Base-by-base conservation (phyloP, 768 basidiomycete species). In the Rhizopogon sp. region DNA sequence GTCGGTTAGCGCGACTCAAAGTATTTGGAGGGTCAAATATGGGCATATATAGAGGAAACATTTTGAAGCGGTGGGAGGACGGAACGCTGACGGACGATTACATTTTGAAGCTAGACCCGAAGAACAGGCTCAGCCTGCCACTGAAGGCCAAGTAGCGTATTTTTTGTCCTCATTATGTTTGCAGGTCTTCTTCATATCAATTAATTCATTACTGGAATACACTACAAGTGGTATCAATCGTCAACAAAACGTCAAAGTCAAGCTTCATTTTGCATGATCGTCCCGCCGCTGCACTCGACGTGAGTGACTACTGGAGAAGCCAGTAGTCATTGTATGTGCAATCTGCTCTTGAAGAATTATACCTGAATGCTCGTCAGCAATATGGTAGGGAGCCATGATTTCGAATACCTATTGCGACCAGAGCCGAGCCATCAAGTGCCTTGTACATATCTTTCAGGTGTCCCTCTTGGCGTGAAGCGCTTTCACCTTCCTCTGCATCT, bases 31-130 rank as follows among this genome's bases (percentile, higher is more conserved):
- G 82, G 9, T 73, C 83, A 50, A 81, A 90, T 58, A 86, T 87
- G 78, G 90, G 90, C 22, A 82, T 85, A 11, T 79, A 92, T 57
- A 81, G 83, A 54, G 78, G 76, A 10, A 96, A 96, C 66, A 76
- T 94, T 56, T 59, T 94, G 64, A 81, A 83, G 62, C 88, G 87
- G 56, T 93, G 90, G 87, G 88, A 93, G 60, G 88, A 90, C 57
- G 88, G 89, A 31, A 87, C 84, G 0, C 65, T 90, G 49, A 79
- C 80, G 33, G 71, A 71, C n/a, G 60, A 62, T 14, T 68, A 70
- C 16, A 62, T 71, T 28, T 37, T 63, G 51, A 68, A 63, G 51
- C 56, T 70, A 13, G 68, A 41, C 20, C 42, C 52, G 22, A 65
- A 59, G 31, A 70, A 62, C 50, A 62, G 61, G 43, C 22, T 25